phyloP scores from a whole-genome alignment of 805 yeast genomes.

The Metschnikowia lachancei region DNA sequence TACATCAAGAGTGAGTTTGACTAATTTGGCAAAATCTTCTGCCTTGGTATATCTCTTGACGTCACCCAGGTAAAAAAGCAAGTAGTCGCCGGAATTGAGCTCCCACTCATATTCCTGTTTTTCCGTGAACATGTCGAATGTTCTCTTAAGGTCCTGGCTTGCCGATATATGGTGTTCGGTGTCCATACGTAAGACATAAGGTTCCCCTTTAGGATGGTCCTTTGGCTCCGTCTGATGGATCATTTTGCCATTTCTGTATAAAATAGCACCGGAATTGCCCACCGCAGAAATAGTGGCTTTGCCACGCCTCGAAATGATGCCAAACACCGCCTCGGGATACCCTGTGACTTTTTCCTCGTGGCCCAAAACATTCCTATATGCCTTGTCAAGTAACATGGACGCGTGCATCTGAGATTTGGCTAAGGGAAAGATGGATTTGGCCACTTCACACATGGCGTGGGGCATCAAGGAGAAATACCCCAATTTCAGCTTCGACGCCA shows the following conservation, averaged over 20 bases:
- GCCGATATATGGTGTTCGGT: too few species aligned
- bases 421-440: background rate
- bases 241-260: background rate
- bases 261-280: background rate
- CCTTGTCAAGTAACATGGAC: slow-evolving; percentile 2
- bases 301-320: background rate
- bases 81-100: too few species aligned
- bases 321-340: slow-evolving; percentile 1
- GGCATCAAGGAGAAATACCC: background rate
- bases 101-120: too few species aligned
- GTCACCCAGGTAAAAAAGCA: too few species aligned
- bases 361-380: slow-evolving; percentile 1
- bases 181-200: background rate
- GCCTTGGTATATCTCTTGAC: too few species aligned
- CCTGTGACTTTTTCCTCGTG: background rate
- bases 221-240: background rate
- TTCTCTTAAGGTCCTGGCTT: too few species aligned
- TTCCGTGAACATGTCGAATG: too few species aligned
- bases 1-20: too few species aligned
- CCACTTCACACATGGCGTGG: background rate
- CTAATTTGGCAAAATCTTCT: too few species aligned
- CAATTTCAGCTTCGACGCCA: background rate
- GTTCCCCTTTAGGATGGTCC: background rate
- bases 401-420: background rate
- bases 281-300: slow-evolving; percentile 4